Evolutionary conservation across 192 early-diverging fungal genomes (phyloP), one percentile per base, ranked within the genome.

Genomic region (Rhizoclosmatium sp.): DNA sequence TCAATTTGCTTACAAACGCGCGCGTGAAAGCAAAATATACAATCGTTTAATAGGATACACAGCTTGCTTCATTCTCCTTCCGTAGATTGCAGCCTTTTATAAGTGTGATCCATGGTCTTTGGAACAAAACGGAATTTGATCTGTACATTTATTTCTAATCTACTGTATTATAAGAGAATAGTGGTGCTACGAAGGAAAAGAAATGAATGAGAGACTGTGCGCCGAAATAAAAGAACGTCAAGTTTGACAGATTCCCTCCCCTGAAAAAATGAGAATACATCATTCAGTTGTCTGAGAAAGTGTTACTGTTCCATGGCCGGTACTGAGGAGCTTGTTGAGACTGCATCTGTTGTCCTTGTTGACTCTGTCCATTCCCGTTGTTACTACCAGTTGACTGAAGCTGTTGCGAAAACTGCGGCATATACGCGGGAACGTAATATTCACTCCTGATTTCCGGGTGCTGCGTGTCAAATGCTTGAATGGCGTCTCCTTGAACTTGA

Each of bases 391-490:
- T 1, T 45, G 66, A 10, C 46, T 71, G 69, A 5, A 47, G 31
- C 40, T 68, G 65, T 23, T 71, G 69, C n/a, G 69, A 7, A 58
- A 71, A 71, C 69, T 71, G 69, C 12, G 69, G 69, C 7, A 71
- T 12, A 56, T 71, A 71, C 31, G 69, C 41, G 42, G 69, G 69
- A 1, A 71, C 69, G 40, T 56, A 71, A 41, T 56, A 71, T 56
- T 71, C 69, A 31, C 67, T 47, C 31, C 61, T 64, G 39, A 44
- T 31, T 4, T 21, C 48, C 39, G 48, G 49, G 23, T 71, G 69
- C 39, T 71, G 69, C 5, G 2, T 5, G 23, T 71, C 69, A 47
- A 71, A 71, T 12, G 48, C 16, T 23, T 41, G 23, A 12, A 45
- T 5, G 23, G 69, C 21, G 39, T 71, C 69, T 56, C 69, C 69